Evolutionary conservation across 345 rosid species (phyloP), one percentile per base, ranked within the genome.

Genomic region (Orychophragmus violaceus): DNA sequence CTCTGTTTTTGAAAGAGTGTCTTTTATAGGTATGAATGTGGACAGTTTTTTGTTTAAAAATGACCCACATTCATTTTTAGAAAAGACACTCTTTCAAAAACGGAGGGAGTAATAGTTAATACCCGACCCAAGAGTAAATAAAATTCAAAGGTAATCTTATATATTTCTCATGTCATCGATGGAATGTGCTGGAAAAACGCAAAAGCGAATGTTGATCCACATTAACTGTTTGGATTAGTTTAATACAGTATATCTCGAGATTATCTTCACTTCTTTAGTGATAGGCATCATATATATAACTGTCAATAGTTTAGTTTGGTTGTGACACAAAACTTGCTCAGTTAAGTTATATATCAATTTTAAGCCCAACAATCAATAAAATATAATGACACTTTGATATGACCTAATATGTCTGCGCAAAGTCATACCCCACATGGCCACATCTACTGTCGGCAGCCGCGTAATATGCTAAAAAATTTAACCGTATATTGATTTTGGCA

Each of bases 381-480:
- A 42, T 56, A 60, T 60, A 41, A 29, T 39, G 51, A 60, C 67
- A 25, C 8, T 59, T 19, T 19, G 11, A 51, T 61, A 35, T 39
- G 39, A 28, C 16, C 29, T 28, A 24, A 24, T 33, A 59, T 69
- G 59, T 35, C 59, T 61, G 36, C 68, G 60, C 35, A 8, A 58
- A 48, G 41, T 69, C 51, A 69, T 59, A 58, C 42, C 55, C 50
- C 24, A 33, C 56, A 66, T 55, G 32, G 46, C 50, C 24, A 33
- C 56, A 66, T 55, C 41, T 14, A 51, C 35, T 14, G 74, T 59
- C 68, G 68, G 67, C 54, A 51, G 68, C 53, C 68, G 65, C 45
- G 14, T 39, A 29, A 51, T 59, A 52, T 36, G 19, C 24, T 29
- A 11, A 23, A 22, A 1, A 29, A 33, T 32, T 12, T 30, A 67